A percentile compares a stretch with the other conserved stretches of the same genome.
Conservation (phyloP, 2,329 filamentous ascomycete species). For the Trichoderma sp. region DNA sequence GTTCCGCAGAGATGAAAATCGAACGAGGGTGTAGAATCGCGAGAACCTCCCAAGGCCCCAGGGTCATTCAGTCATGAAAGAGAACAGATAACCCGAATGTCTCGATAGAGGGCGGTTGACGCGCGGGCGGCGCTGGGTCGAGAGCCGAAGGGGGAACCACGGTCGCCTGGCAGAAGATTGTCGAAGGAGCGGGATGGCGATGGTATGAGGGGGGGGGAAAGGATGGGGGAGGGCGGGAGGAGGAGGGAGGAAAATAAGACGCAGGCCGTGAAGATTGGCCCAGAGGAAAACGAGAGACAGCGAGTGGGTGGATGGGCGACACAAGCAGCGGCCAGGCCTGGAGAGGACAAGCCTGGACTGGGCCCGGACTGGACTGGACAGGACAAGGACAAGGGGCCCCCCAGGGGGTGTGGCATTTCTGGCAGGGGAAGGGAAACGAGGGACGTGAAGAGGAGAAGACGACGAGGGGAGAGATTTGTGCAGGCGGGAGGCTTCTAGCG, state of each 20-base stretch:
- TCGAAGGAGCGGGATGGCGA: conserved; percentile 35
- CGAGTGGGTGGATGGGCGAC: conserved; percentile 38
- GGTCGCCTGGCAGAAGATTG: conserved; percentile 36
- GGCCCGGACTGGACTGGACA: too few relatives aligned
- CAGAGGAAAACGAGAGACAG: conserved; percentile 36
- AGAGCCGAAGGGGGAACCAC: conserved; percentile 38
- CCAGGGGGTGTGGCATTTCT: conserved; percentile 31
- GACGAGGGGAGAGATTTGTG: conserved; percentile 27
- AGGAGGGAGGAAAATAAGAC: conserved; percentile 35
- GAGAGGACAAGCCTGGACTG: conserved; percentile 25
- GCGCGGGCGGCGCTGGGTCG: conserved; percentile 37
- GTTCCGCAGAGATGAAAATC: conserved; percentile 25
- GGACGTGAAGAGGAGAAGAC: conserved; percentile 21
- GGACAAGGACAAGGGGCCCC: conserved; percentile 19
- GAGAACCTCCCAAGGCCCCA: conserved; percentile 39
- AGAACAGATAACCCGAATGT: conserved; percentile 23
- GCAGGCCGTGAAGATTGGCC: conserved; percentile 37
- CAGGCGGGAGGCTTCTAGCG: conserved; percentile 14
- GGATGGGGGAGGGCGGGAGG: conserved; percentile 35
- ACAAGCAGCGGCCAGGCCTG: conserved; percentile 33
- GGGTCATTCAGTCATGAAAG: conserved; percentile 35
- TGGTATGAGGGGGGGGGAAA: conserved; percentile 36
- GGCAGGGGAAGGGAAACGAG: conserved; percentile 25
- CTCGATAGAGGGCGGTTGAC: conserved; percentile 32
- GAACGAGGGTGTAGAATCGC: conserved; percentile 36